A percentile compares a stretch with the other conserved stretches of the same genome.
Evolutionary conservation across 2,329 filamentous ascomycete species (phyloP).

Genomic region (Sarocladium brachiariae): DNA sequence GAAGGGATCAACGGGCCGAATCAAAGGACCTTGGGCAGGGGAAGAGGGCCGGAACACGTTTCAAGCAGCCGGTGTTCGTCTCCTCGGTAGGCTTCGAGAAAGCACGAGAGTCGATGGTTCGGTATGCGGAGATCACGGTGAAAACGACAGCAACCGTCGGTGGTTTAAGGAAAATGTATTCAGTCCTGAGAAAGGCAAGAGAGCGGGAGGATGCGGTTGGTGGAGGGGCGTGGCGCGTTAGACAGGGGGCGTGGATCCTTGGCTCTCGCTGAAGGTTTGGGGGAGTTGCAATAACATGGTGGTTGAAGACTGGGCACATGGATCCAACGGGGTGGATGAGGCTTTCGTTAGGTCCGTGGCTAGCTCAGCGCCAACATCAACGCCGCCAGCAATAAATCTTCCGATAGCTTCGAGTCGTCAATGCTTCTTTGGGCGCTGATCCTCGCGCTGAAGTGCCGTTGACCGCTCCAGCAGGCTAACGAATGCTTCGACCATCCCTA

Average conservation of each 20-base stretch:
- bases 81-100: not conserved
- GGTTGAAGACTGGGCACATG: not conserved
- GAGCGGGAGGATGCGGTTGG: slow-evolving; percentile 5
- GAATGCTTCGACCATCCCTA: not conserved
- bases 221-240: not conserved
- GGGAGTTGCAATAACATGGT: not conserved
- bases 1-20: not conserved
- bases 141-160: not conserved
- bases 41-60: not conserved
- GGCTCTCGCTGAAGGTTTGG: not conserved
- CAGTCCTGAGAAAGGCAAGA: not conserved
- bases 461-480: not conserved
- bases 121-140: not conserved
- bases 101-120: not conserved
- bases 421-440: slow-evolving; percentile 1
- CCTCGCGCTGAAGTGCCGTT: slow-evolving; percentile 3
- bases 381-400: slow-evolving; percentile 7
- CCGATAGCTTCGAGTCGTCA: slow-evolving; percentile 5
- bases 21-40: not conserved
- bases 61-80: not conserved
- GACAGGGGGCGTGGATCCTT: not conserved
- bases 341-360: slow-evolving; percentile 9
- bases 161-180: not conserved
- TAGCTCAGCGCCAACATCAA: slow-evolving; percentile 5
- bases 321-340: slow-evolving; percentile 8